phyloP scores from a whole-genome alignment of 2,329 filamentous ascomycete genomes.

The Colletotrichum filicis region DNA sequence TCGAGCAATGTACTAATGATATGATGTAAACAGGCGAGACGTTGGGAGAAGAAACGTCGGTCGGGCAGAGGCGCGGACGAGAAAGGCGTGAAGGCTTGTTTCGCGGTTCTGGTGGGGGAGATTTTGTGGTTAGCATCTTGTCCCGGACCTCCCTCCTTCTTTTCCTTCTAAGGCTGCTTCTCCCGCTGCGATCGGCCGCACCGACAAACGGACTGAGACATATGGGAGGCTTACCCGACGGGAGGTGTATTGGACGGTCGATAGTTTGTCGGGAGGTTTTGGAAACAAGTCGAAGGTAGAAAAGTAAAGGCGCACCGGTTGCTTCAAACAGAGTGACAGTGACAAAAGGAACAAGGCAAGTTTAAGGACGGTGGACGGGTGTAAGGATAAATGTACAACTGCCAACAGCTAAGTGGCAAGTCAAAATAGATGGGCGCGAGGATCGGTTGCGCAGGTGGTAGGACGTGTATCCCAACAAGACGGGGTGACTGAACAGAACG shows the following conservation, averaged over 20 bases:
- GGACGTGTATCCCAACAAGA: constrained; percentile 15
- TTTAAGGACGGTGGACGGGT: background rate
- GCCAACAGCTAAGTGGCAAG: constrained; percentile 32
- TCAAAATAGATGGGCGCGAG: background rate
- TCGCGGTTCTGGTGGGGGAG: constrained; percentile 22
- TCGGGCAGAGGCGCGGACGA: constrained; percentile 1
- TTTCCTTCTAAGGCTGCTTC: constrained; percentile 26
- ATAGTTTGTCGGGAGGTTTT: constrained; percentile 13
- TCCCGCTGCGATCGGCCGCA: constrained; percentile 11
- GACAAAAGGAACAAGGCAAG: constrained; percentile 1
- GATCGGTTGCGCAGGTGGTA: constrained; percentile 15
- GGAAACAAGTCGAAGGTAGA: constrained; percentile 6
- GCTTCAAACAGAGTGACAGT: constrained; percentile 12
- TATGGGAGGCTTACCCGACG: constrained; percentile 23
- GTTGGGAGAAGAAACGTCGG: constrained; percentile 26
- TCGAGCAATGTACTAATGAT: constrained; percentile 4
- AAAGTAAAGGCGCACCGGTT: constrained; percentile 30
- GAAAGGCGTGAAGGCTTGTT: constrained; percentile 15
- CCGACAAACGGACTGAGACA: constrained; percentile 13
- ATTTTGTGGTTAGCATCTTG: constrained; percentile 29
- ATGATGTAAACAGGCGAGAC: background rate
- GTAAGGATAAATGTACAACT: constrained; percentile 4
- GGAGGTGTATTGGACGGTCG: constrained; percentile 12
- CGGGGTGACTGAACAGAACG: background rate
- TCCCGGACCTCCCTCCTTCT: constrained; percentile 23